phyloP scores from a whole-genome alignment of 2,329 filamentous ascomycete species.

The Colletotrichum abscissum region DNA sequence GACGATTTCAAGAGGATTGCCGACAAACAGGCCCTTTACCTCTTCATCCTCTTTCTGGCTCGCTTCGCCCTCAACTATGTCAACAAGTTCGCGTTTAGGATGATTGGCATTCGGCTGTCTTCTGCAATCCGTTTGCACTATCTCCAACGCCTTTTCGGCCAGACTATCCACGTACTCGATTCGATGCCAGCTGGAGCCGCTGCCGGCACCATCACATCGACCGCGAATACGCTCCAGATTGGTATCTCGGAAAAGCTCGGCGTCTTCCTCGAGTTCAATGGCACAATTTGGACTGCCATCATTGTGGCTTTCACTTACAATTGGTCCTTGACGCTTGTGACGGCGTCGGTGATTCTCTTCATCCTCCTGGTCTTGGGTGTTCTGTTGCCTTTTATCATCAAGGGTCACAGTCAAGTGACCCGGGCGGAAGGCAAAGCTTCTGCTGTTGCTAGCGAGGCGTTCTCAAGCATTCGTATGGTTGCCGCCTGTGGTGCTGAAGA shows the following conservation, averaged over 20 bases:
- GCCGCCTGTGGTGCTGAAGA: conserved; percentile 71
- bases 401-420: conserved; percentile 57
- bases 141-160: conserved; percentile 70
- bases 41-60: conserved; percentile 77
- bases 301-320: conserved; percentile 67
- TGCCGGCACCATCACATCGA: conserved; percentile 71
- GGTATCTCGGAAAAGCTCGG: conserved; percentile 74
- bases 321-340: conserved; percentile 71
- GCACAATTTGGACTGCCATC: conserved; percentile 64
- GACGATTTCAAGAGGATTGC: conserved; percentile 53
- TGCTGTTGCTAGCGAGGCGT: conserved; percentile 70
- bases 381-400: conserved; percentile 67
- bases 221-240: conserved; percentile 72
- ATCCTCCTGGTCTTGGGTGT: conserved; percentile 60
- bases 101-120: conserved; percentile 71
- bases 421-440: conserved; percentile 67
- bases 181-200: conserved; percentile 71
- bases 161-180: conserved; percentile 76
- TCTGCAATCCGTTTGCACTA: conserved; percentile 73
- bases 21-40: conserved; percentile 68
- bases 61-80: conserved; percentile 73
- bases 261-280: conserved; percentile 65
- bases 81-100: conserved; percentile 70
- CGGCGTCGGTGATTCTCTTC: conserved; percentile 66
- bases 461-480: conserved; percentile 70